These are phyloP conservation scores for Monocercomonoides exilis DNA, from an alignment of 78 protist genomes.

Conservation along the genomic window DNA sequence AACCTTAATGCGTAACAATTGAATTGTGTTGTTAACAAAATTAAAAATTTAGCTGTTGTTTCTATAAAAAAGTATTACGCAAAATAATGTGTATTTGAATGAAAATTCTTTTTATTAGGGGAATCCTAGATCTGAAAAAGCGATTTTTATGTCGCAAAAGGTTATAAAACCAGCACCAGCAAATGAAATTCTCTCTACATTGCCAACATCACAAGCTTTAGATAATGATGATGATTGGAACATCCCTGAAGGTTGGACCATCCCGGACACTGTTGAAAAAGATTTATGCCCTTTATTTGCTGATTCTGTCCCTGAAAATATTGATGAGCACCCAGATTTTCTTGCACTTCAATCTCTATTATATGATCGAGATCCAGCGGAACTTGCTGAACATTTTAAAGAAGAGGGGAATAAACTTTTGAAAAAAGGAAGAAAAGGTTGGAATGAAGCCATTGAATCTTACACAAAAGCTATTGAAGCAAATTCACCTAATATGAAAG, in stretches of 20 bases:
- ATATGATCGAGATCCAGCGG: not conserved
- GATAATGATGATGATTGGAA: not conserved
- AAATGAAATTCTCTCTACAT: not conserved
- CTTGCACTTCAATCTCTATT: not conserved
- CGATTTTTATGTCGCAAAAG: too few species aligned
- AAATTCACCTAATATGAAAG: not conserved
- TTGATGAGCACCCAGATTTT: conserved; percentile 11
- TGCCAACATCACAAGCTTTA: not conserved
- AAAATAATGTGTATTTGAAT: too few species aligned
- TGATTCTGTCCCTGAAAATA: not conserved
- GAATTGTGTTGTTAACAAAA: too few species aligned
- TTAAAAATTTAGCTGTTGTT: too few species aligned
- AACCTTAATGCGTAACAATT: too few species aligned
- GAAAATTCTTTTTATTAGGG: too few species aligned
- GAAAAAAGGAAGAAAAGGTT: not conserved
- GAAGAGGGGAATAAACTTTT: conserved; percentile 6
- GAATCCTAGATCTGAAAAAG: too few species aligned
- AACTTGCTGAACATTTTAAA: conserved; percentile 2
- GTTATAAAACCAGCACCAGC: not conserved
- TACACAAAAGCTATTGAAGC: conserved; percentile 18
- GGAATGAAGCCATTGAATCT: not conserved
- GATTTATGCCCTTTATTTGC: not conserved
- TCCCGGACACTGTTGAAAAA: not conserved
- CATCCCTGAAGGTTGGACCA: not conserved
- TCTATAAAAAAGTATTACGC: too few species aligned